Base-by-base conservation (phyloP, 2,329 filamentous ascomycete species). In the Epichloe festucae region DNA sequence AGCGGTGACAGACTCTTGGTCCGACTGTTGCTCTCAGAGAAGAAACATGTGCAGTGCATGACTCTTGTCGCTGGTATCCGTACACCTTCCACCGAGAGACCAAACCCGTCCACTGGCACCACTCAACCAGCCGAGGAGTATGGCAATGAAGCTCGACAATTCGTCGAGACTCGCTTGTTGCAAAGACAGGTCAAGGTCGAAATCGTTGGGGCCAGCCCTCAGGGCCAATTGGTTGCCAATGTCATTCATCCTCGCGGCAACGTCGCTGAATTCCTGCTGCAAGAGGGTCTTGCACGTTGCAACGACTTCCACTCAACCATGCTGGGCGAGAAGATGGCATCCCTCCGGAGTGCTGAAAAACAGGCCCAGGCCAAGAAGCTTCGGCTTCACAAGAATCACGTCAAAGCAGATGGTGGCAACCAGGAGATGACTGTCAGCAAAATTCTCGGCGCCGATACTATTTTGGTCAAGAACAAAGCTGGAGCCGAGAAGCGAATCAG, bases 251-350 rank as follows among this genome's bases (percentile, higher is more conserved):
- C 90, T 31, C 81, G 84, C 54, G 93, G 93, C 56, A 95, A 89
- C 69, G 95, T 98, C 66, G 89, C 90, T 56, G 88, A 87, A 58
- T 94, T 95, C 67, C 70, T 98, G 43, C 81, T 98, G 44, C 82
- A 91, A 61, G 87, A 89, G 50, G 93, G 93, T 60, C 76, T 97
- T 52, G 93, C 91, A 41, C 81, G 89, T 62, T 97, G 91, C 73
- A 89, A 90, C 57, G 93, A 98, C 68, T 90, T 93, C 70, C 93
- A 98, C 72, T 95, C 91, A 1, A 94, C 89, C 40, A 76, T 96
- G 71, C 79, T 98, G 11, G 93, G 93, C 44, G 73, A 81, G 48
- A 87, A 91, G 61, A 98, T 98, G 93, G 83, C 85, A 42, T 68
- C 78, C 53, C 80, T 97, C 52, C 82, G 93, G 56, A 81, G 87